A percentile compares a stretch with the other conserved stretches of the same genome.
phyloP scores from a whole-genome alignment of 495 filamentous ascomycete genomes.

The Trichoderma orchidacearum region DNA sequence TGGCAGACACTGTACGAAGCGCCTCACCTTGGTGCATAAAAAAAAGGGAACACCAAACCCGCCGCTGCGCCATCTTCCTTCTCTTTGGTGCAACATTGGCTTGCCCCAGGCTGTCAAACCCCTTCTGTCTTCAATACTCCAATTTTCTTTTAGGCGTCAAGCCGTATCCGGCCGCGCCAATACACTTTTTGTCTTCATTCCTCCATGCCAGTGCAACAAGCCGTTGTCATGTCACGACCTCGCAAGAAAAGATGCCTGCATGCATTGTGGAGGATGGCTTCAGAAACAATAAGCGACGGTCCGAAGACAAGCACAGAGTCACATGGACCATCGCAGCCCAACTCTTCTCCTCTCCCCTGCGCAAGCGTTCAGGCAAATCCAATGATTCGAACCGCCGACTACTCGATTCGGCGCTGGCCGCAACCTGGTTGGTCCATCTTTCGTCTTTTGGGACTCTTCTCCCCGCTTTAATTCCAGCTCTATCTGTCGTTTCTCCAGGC shows the following conservation, averaged over 20 bases:
- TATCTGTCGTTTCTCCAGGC: background rate
- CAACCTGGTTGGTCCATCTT: background rate
- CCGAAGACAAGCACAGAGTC: background rate
- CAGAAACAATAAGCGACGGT: background rate
- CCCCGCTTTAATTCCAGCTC: background rate
- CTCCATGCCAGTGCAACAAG: too few relatives aligned
- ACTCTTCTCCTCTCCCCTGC: background rate
- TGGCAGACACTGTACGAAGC: background rate
- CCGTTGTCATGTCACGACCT: too few relatives aligned
- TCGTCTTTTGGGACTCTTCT: background rate
- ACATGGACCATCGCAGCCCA: background rate
- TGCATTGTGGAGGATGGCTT: too few relatives aligned
- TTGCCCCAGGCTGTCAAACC: background rate
- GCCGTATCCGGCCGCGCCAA: too few relatives aligned
- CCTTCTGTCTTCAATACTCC: background rate
- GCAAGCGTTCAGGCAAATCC: background rate
- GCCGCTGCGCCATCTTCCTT: background rate
- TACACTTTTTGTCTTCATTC: too few relatives aligned
- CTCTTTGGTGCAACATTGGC: background rate
- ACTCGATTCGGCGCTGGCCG: background rate
- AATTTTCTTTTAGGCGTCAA: too few relatives aligned
- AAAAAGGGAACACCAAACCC: background rate
- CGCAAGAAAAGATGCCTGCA: too few relatives aligned
- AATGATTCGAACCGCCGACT: background rate
- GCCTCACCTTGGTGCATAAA: slow-evolving; percentile 1